Percentiles rank a stretch among this genome's conserved stretches.
phyloP scores from a whole-genome alignment of 345 rosid species.

The Heritiera littoralis region DNA sequence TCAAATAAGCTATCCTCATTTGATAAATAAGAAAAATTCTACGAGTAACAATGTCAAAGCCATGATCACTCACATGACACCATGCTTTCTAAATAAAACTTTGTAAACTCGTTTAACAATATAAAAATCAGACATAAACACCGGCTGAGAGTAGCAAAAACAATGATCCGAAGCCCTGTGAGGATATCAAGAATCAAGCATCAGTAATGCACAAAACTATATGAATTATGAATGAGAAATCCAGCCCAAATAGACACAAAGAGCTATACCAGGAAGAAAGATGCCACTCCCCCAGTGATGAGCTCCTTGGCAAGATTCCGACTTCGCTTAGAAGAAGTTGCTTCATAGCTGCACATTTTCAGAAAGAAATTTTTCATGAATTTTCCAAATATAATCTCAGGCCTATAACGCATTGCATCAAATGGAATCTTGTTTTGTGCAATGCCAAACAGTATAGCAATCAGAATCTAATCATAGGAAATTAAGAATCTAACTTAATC shows the following conservation, averaged over 20 bases:
- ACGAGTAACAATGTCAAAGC: conserved; percentile 18
- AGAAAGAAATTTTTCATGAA: background rate
- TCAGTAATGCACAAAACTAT: conserved; percentile 13
- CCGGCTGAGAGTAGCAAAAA: conserved; percentile 89
- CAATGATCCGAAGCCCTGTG: conserved; percentile 95
- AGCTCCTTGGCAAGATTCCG: conserved; percentile 23
- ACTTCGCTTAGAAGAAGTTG: conserved; percentile 57
- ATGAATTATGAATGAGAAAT: background rate
- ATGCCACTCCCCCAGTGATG: conserved; percentile 25
- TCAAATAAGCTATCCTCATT: background rate
- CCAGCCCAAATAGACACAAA: background rate
- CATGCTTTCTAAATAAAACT: conserved; percentile 24
- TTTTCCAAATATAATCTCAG: background rate
- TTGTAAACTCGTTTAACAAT: conserved; percentile 3
- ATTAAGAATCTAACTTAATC: background rate
- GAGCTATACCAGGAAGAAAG: conserved; percentile 21
- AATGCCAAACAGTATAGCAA: background rate
- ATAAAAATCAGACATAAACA: conserved; percentile 62
- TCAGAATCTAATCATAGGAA: background rate
- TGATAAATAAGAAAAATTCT: conserved; percentile 13
- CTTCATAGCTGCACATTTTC: conserved; percentile 66
- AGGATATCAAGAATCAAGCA: conserved; percentile 15
- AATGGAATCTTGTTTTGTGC: background rate
- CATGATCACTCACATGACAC: conserved; percentile 14
- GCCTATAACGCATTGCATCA: background rate